phyloP scores from a whole-genome alignment of 2,329 filamentous ascomycete genomes.

The Fusarium nygamai region DNA sequence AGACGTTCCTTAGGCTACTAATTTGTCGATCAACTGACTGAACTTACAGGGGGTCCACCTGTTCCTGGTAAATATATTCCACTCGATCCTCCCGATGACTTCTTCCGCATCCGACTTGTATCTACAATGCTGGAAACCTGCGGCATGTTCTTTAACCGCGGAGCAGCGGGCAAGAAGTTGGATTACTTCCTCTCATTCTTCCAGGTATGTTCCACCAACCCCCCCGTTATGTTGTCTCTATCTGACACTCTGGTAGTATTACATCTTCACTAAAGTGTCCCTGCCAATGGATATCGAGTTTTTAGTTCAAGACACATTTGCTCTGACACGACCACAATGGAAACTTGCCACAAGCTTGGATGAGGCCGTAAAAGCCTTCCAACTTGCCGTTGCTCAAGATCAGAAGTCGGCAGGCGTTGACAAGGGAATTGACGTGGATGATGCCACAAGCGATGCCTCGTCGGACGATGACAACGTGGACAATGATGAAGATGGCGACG shows the following conservation, averaged over 20 bases:
- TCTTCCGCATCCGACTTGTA: conserved; percentile 91
- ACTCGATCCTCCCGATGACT: conserved; percentile 91
- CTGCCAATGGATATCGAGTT: conserved; percentile 98
- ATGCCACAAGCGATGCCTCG: conserved; percentile 73
- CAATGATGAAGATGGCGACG: conserved; percentile 71
- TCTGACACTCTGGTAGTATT: conserved; percentile 69
- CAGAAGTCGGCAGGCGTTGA: conserved; percentile 82
- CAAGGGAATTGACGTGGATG: conserved; percentile 75
- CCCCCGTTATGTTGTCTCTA: background rate
- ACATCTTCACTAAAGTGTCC: conserved; percentile 88
- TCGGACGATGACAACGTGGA: conserved; percentile 82
- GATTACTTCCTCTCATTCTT: conserved; percentile 98
- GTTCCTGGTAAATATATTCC: conserved; percentile 79
- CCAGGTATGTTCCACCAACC: conserved; percentile 64
- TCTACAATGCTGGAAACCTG: conserved; percentile 93
- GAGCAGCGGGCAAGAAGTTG: conserved; percentile 93
- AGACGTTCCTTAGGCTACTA: conserved; percentile 32
- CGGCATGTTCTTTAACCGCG: conserved; percentile 94
- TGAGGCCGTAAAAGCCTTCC: conserved; percentile 85
- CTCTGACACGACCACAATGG: conserved; percentile 89
- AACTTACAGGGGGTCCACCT: conserved; percentile 74
- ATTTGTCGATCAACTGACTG: conserved; percentile 18
- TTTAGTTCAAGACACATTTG: conserved; percentile 91
- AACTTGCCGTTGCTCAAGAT: conserved; percentile 88
- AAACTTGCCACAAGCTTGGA: conserved; percentile 82